Base-by-base conservation (phyloP, 495 filamentous ascomycete genomes). In the Hapsidospora chrysogenum region DNA sequence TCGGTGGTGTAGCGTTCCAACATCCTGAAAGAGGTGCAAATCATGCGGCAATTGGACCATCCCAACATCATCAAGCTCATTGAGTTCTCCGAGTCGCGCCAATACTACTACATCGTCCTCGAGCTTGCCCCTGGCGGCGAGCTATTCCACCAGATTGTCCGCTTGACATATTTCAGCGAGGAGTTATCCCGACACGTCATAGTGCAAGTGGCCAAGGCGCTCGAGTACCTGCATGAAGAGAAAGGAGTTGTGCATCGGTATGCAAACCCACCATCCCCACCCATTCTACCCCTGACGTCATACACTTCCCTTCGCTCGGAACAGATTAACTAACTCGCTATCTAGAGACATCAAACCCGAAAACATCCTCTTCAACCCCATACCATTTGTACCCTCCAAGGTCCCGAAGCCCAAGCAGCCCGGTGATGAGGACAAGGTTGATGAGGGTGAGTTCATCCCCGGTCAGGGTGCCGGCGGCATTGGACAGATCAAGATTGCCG, bases 121-220 rank as follows among this genome's bases (percentile, higher is more conserved):
- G 92, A 97, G 55, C 73, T 97, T 23, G 92, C 87, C 43, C 81
- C 86, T 3, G 89, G 89, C 29, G 89, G 89, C 51, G 89, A 97
- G 58, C 60, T 97, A 13, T 97, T 97, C 65, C 89, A 97, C 50
- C 92, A 97, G 51, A 96, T 97, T 49, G 89, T 97, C 30, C 76
- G 92, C 36, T 74, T 97, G 50, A 97, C 89, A 6, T 97, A 96
- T 54, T 97, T 97, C 53, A 94, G 85, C 59, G 89, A 97, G 54
- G 77, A 95, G 26, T 66, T 97, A 0, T 86, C 85, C 27, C 73
- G 89, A 39, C 89, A 96, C 54, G 87, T 95, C 44, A 97, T 97
- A 40, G 54, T 69, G 0, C 89, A 96, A 51, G 89, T 97, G 16
- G 89, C 89, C 4, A 75, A 92, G 40, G 85, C 89, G 2, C 70